Percentiles rank a stretch among this genome's conserved stretches.
phyloP scores from a whole-genome alignment of 768 basidiomycete genomes.

The Kwoniella bestiolae region DNA sequence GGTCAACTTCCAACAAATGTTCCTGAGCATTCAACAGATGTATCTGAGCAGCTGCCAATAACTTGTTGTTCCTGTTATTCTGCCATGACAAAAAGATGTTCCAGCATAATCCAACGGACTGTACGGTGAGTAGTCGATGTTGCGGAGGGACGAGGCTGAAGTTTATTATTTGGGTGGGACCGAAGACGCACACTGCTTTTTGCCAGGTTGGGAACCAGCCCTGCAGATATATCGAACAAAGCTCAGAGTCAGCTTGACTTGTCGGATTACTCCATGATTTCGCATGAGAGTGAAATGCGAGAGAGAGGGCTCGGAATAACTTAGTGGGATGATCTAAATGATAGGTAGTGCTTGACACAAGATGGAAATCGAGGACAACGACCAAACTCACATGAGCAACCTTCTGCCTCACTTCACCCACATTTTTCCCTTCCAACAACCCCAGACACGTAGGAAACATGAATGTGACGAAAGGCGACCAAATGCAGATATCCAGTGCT shows the following conservation, averaged over 20 bases:
- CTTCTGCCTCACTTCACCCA: constrained; percentile 45
- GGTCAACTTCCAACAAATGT: background rate
- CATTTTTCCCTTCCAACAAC: constrained; percentile 46
- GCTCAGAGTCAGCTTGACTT: background rate
- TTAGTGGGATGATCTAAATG: too few species aligned
- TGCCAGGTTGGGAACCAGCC: constrained; percentile 46
- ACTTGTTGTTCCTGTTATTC: constrained; percentile 46
- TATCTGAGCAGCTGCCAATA: constrained; percentile 28
- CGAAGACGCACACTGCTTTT: constrained; percentile 46
- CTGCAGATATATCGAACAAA: background rate
- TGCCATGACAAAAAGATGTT: constrained; percentile 54
- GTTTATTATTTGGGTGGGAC: constrained; percentile 54
- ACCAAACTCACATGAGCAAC: constrained; percentile 39
- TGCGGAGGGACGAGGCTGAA: constrained; percentile 49
- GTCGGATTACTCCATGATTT: too few species aligned
- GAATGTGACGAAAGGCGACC: constrained; percentile 51
- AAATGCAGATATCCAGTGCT: constrained; percentile 40
- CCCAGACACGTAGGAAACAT: constrained; percentile 49
- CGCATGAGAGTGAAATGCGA: too few species aligned
- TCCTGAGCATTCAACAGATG: constrained; percentile 17
- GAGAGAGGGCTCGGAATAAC: too few species aligned
- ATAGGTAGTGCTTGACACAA: background rate
- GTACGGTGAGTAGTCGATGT: constrained; percentile 48
- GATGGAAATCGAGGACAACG: too few species aligned
- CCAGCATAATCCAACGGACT: constrained; percentile 53